Conservation (phyloP, 768 basidiomycete genomes). For the Pulveroboletus ravenelii region DNA sequence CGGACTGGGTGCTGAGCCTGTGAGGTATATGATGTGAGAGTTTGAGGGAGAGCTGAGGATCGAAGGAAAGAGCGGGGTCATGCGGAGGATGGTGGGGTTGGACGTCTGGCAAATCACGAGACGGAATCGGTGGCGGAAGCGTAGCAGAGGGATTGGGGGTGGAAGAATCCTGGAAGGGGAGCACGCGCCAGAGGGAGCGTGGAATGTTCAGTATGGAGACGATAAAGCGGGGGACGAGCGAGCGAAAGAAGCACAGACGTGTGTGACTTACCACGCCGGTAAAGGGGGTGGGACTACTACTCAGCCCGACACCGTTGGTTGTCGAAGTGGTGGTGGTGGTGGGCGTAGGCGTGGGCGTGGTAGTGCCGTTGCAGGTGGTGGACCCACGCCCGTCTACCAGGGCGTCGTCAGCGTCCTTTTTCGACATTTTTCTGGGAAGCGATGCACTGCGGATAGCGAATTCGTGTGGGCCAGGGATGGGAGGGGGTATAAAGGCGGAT, state of each 20-base stretch:
- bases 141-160: constrained; percentile 35
- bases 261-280: constrained; percentile 29
- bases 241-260: constrained; percentile 22
- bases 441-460: constrained; percentile 44
- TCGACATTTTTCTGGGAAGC: constrained; percentile 26
- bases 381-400: not conserved
- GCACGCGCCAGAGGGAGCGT: constrained; percentile 24
- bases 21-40: constrained; percentile 7
- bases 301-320: constrained; percentile 1
- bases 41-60: constrained; percentile 4
- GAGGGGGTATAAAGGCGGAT: constrained; percentile 65
- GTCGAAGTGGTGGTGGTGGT: not conserved
- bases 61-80: not conserved
- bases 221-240: constrained; percentile 25
- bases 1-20: constrained; percentile 24
- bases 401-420: constrained; percentile 18
- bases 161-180: constrained; percentile 31
- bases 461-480: constrained; percentile 62
- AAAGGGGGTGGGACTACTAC: not conserved
- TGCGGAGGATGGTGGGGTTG: not conserved
- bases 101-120: constrained; percentile 26
- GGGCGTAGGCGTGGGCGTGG: not conserved
- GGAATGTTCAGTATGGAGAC: constrained; percentile 28
- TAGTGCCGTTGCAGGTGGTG: not conserved
- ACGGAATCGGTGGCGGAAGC: not conserved